A percentile compares a stretch with the other conserved stretches of the same genome.
phyloP scores from a whole-genome alignment of 768 basidiomycete genomes.

The Leccinum disarticulatum region DNA sequence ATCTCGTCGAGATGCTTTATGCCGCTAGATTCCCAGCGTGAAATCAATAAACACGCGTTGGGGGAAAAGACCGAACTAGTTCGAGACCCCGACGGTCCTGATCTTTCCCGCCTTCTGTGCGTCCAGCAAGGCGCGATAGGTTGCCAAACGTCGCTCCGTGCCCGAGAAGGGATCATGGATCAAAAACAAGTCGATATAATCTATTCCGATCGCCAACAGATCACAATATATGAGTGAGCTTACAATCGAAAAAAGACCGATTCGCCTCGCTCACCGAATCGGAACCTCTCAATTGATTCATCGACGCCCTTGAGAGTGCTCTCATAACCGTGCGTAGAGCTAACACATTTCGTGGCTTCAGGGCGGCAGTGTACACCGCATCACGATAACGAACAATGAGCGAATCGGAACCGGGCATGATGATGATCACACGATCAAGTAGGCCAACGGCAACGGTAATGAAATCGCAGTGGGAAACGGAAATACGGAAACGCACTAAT shows the following conservation, averaged over 20 bases:
- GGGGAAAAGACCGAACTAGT: conserved; percentile 56
- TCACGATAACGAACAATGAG: neutral
- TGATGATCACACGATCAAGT: too few relatives aligned
- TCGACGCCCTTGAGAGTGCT: conserved; percentile 58
- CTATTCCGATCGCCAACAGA: conserved; percentile 29
- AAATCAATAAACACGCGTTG: neutral
- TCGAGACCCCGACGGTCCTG: conserved; percentile 74
- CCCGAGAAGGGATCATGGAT: conserved; percentile 77
- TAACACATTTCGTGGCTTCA: conserved; percentile 60
- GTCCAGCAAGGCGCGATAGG: conserved; percentile 68
- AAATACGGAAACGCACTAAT: conserved; percentile 51
- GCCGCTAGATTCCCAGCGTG: conserved; percentile 39
- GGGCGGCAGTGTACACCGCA: neutral
- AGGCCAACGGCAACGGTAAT: neutral
- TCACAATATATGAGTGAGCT: neutral
- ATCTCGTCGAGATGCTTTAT: too few relatives aligned
- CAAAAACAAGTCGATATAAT: conserved; percentile 71
- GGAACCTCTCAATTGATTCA: conserved; percentile 54
- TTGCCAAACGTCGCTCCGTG: conserved; percentile 59
- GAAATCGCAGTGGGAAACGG: neutral
- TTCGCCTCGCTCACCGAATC: conserved; percentile 46
- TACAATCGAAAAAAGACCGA: neutral
- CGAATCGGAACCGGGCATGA: too few relatives aligned
- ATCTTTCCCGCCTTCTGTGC: conserved; percentile 63
- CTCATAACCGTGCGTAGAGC: conserved; percentile 64